These are phyloP conservation scores for Telopea speciosissima DNA, from an alignment of 177 flowering plant genomes.

Conservation along the genomic window DNA sequence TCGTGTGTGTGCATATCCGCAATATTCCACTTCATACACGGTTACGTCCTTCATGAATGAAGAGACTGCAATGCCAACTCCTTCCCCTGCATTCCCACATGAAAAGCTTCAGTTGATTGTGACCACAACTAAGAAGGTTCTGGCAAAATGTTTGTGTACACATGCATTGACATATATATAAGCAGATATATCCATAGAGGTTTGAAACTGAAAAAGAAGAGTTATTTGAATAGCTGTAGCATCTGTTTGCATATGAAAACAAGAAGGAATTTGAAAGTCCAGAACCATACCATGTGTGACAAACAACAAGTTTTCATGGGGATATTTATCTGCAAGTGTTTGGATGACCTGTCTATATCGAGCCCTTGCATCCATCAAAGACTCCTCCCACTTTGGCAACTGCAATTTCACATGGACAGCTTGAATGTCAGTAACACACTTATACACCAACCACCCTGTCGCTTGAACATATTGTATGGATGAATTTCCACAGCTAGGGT, in stretches of 20 bases:
- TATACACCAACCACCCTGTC: neutral
- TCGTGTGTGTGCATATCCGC: slow-evolving; percentile 47
- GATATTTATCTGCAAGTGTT: slow-evolving; percentile 73
- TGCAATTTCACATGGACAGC: slow-evolving; percentile 18
- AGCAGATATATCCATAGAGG: too few species aligned
- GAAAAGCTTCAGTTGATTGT: neutral
- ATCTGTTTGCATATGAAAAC: neutral
- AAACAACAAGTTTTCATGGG: slow-evolving; percentile 65
- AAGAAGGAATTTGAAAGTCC: neutral
- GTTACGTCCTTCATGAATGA: slow-evolving; percentile 29
- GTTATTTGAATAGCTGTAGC: neutral
- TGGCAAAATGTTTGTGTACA: neutral
- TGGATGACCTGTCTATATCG: slow-evolving; percentile 44
- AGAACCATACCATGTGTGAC: slow-evolving; percentile 68
- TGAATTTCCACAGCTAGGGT: neutral
- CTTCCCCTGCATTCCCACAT: slow-evolving; percentile 52
- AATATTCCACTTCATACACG: slow-evolving; percentile 61
- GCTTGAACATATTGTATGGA: neutral
- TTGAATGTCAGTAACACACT: neutral
- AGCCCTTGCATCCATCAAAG: slow-evolving; percentile 33
- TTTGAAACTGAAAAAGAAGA: too few species aligned
- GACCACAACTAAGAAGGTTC: neutral
- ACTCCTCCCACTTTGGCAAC: slow-evolving; percentile 82
- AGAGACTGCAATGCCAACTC: slow-evolving; percentile 57
- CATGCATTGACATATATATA: too few species aligned